These are phyloP conservation scores for Crotalaria pallida DNA, from an alignment of 306 rosid genomes.

Conservation along the genomic window DNA sequence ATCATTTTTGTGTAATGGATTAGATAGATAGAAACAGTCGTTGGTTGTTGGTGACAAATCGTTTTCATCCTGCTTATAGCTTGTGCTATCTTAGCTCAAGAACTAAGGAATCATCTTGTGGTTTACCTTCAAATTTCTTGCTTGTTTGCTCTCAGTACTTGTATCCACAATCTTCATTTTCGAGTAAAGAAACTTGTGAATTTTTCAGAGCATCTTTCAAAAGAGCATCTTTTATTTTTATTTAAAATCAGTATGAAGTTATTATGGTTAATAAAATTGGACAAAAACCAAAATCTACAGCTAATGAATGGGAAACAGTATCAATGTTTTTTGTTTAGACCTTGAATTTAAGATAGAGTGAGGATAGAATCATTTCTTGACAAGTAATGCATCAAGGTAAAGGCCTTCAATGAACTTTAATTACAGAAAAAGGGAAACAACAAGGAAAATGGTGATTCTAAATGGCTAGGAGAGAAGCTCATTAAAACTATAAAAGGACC, in stretches of 20 bases:
- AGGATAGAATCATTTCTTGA: conserved; percentile 1
- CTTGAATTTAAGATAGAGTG: not conserved
- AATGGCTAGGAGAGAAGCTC: too few species aligned
- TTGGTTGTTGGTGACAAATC: not conserved
- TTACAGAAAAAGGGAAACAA: not conserved
- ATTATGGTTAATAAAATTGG: not conserved
- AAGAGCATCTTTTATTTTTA: not conserved
- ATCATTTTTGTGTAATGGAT: too few species aligned
- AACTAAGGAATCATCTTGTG: not conserved
- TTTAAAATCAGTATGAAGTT: not conserved
- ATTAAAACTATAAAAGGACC: conserved; percentile 25
- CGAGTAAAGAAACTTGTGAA: not conserved
- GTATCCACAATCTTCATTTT: not conserved
- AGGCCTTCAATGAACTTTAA: conserved; percentile 3
- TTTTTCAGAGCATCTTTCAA: not conserved
- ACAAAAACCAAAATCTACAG: not conserved
- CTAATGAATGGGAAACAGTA: not conserved
- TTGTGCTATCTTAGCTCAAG: not conserved
- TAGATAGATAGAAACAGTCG: too few species aligned
- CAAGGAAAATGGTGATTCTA: not conserved
- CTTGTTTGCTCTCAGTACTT: not conserved
- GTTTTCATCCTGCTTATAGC: not conserved
- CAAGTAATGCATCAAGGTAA: not conserved
- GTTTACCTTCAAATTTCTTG: not conserved
- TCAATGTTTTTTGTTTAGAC: not conserved